Percentiles rank a stretch among this genome's conserved stretches.
These are phyloP conservation scores for Penicillium coprophilum DNA, from an alignment of 495 filamentous ascomycete species.

Conservation along the genomic window DNA sequence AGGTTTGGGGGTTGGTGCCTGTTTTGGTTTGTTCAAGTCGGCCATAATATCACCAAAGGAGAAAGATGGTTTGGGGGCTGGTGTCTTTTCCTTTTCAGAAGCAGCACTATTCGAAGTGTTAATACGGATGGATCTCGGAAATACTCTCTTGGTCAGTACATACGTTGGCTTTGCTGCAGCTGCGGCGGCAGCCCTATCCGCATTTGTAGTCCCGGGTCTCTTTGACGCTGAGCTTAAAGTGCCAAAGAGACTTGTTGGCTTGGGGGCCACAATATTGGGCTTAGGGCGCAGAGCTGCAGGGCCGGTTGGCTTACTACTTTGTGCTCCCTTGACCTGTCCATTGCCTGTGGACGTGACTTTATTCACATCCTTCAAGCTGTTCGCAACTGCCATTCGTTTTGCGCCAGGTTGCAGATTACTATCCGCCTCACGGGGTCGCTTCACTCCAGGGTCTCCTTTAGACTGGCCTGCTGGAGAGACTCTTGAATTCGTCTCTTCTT, in stretches of 20 bases:
- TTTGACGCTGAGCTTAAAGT: conserved; percentile 60
- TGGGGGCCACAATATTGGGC: conserved; percentile 51
- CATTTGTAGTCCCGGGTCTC: conserved; percentile 57
- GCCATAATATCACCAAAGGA: conserved; percentile 62
- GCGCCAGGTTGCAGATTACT: conserved; percentile 36
- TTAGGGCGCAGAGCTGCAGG: conserved; percentile 43
- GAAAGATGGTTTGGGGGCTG: conserved; percentile 47
- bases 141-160: conserved; percentile 6
- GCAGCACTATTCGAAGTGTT: conserved; percentile 26
- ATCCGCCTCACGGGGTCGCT: conserved; percentile 48
- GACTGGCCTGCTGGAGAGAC: conserved; percentile 22
- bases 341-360: conserved; percentile 29
- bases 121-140: conserved; percentile 13
- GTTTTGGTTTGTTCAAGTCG: conserved; percentile 63
- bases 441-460: conserved; percentile 37
- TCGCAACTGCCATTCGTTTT: conserved; percentile 41
- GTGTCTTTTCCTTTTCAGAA: conserved; percentile 44
- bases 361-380: conserved; percentile 27
- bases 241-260: conserved; percentile 59
- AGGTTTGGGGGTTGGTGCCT: conserved; percentile 52
- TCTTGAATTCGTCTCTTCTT: conserved; percentile 36
- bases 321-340: conserved; percentile 27
- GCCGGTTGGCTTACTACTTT: conserved; percentile 34
- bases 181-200: conserved; percentile 51
- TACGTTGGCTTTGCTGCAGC: conserved; percentile 48